A percentile compares a stretch with the other conserved stretches of the same genome.
phyloP scores from a whole-genome alignment of 2,329 filamentous ascomycete species.

The Karstenula rhodostoma region DNA sequence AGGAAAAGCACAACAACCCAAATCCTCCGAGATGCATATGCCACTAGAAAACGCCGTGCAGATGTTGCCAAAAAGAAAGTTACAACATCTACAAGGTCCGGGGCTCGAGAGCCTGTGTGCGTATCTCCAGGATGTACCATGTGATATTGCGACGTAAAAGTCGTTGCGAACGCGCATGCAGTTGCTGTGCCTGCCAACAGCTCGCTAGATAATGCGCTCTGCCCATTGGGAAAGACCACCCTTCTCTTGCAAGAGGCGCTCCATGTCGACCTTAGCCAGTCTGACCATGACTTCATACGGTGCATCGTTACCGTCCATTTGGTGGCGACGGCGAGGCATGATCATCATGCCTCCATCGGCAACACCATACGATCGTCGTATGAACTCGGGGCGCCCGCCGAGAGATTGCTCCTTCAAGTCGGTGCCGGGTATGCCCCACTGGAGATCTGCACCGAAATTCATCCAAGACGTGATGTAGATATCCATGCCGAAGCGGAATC shows the following conservation, averaged over 20 bases:
- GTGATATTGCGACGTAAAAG: not conserved
- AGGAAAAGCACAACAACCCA: slow-evolving; percentile 28
- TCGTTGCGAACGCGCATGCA: not conserved
- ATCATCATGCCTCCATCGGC: slow-evolving; percentile 48
- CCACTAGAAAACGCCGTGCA: slow-evolving; percentile 19
- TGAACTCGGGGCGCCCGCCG: slow-evolving; percentile 43
- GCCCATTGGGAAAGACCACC: slow-evolving; percentile 40
- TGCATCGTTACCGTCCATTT: slow-evolving; percentile 33
- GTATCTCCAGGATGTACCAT: slow-evolving; percentile 2
- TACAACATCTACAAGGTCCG: slow-evolving; percentile 12
- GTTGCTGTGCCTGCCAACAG: slow-evolving; percentile 6
- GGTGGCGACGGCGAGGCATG: slow-evolving; percentile 38
- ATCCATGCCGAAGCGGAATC: slow-evolving; percentile 41
- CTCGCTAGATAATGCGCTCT: slow-evolving; percentile 33
- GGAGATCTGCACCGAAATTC: slow-evolving; percentile 42
- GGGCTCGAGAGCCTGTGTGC: slow-evolving; percentile 9
- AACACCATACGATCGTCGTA: slow-evolving; percentile 39
- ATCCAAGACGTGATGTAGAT: slow-evolving; percentile 48
- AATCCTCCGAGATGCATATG: slow-evolving; percentile 29
- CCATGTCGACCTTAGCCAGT: slow-evolving; percentile 45
- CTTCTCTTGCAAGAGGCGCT: slow-evolving; percentile 37
- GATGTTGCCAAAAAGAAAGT: slow-evolving; percentile 8
- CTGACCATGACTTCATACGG: slow-evolving; percentile 47
- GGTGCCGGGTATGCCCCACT: slow-evolving; percentile 47
- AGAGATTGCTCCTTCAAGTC: slow-evolving; percentile 32